Conservation (phyloP, 345 rosid species). For the Stellera chamaejasme region DNA sequence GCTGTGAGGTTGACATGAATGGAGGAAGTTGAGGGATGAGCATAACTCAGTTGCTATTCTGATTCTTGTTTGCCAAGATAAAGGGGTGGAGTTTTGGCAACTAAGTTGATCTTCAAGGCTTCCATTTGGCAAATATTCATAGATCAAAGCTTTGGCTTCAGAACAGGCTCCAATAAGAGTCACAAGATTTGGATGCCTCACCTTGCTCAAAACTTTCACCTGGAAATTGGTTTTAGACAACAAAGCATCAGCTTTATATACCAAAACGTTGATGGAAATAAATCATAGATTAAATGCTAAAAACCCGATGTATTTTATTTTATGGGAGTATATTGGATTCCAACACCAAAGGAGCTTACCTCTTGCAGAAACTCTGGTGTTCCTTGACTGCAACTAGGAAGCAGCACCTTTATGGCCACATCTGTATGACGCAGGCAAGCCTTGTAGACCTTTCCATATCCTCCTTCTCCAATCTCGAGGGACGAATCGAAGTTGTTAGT, state of each 20-base stretch:
- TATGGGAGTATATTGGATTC: no score
- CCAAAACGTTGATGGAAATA: no score
- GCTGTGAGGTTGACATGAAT: slow-evolving; percentile 68
- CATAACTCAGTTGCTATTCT: slow-evolving; percentile 78
- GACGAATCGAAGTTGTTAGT: slow-evolving; percentile 13
- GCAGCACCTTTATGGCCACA: slow-evolving; percentile 70
- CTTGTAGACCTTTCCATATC: slow-evolving; percentile 76
- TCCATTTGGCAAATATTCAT: slow-evolving; percentile 82
- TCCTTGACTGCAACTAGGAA: slow-evolving; percentile 68
- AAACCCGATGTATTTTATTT: no score
- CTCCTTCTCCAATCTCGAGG: slow-evolving; percentile 85
- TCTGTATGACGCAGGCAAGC: slow-evolving; percentile 51
- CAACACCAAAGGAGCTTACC: slow-evolving; percentile 32
- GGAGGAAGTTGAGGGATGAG: slow-evolving; percentile 78
- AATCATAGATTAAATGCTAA: no score
- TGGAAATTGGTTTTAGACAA: slow-evolving; percentile 9
- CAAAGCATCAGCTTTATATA: no score
- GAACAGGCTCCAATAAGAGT: slow-evolving; percentile 88
- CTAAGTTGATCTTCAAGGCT: slow-evolving; percentile 89
- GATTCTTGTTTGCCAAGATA: slow-evolving; percentile 85
- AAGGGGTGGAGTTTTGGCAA: slow-evolving; percentile 68
- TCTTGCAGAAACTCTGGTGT: slow-evolving; percentile 83
- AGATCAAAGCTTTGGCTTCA: slow-evolving; percentile 70
- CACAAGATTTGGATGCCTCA: slow-evolving; percentile 84
- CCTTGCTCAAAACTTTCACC: slow-evolving; percentile 80